Evolutionary conservation across 768 basidiomycete genomes (phyloP), one percentile per base, ranked within the genome.

Genomic region (Daedalea quercina): DNA sequence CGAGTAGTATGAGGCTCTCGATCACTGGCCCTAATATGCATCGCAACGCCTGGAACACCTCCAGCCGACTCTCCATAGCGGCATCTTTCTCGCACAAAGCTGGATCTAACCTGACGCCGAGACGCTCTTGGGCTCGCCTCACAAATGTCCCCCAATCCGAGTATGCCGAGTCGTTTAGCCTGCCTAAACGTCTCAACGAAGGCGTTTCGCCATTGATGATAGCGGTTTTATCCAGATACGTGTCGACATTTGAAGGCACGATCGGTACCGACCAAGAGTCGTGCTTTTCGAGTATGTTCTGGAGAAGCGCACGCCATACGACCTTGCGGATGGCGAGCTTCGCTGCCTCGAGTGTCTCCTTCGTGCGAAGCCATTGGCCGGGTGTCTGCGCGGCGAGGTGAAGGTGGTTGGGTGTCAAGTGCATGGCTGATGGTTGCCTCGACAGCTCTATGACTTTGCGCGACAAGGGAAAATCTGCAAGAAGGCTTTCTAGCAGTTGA

Each of bases 341-440:
- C 25, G 79, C 73, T 2, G 67, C 63, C 2, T 65, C 63, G 24
- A 60, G 55, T 9, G 72, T 57, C 12, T 54, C 63, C 34, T 67
- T 63, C 9, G 68, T 66, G 34, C 68, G 69, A 12, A 75, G 61
- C 88, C 88, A 90, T 45, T 79, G 73, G 12, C 72, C 65, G 0
- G 87, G 88, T 1, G 82, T 73, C 58, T 90, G 88, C 0, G 87
- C 76, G 1, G 88, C 87, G 26, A 90, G 77, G 53, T 89, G 86
- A 45, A 78, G 73, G 20, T 84, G 82, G 11, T 75, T 76, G 4
- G 75, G 62, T 1, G 79, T 73, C 4, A 81, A 69, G 6, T 59
- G 46, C 28, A 73, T 57, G 3, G 11, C 13, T 11, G 26, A 7
- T 11, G 12, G 20, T 6, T 43, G 24, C 7, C 62, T 62, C 20